phyloP scores from a whole-genome alignment of 2,329 filamentous ascomycete species.

The Trichoderma asperellum region DNA sequence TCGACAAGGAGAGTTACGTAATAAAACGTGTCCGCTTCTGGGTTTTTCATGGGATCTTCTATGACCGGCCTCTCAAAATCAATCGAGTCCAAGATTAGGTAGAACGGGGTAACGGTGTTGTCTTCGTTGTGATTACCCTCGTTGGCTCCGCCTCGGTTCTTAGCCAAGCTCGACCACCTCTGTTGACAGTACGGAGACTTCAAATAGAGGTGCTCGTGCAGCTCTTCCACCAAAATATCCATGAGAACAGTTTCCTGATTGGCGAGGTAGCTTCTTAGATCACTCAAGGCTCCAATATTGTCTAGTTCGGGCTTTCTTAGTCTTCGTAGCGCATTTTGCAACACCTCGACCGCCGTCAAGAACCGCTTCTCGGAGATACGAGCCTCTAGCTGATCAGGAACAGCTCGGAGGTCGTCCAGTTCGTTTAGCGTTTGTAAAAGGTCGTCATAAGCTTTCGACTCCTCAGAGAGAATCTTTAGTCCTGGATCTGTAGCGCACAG shows the following conservation, averaged over 20 bases:
- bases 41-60: constrained; percentile 91
- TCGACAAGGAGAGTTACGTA: constrained; percentile 90
- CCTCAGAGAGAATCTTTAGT: constrained; percentile 83
- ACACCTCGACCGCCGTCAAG: constrained; percentile 84
- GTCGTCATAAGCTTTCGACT: constrained; percentile 88
- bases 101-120: constrained; percentile 57
- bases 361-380: constrained; percentile 97
- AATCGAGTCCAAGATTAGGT: constrained; percentile 62
- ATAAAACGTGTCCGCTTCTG: constrained; percentile 92
- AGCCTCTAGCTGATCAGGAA: constrained; percentile 91
- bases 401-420: constrained; percentile 83
- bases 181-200: constrained; percentile 98
- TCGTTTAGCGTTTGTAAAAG: constrained; percentile 82
- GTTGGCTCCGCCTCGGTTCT: constrained; percentile 61
- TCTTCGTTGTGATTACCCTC: constrained; percentile 52
- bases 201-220: constrained; percentile 95
- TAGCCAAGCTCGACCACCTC: constrained; percentile 83
- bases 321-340: constrained; percentile 83
- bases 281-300: constrained; percentile 83
- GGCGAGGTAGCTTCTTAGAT: constrained; percentile 82
- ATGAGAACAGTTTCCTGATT: constrained; percentile 92
- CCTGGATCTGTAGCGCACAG: constrained; percentile 87
- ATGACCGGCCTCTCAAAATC: constrained; percentile 66
- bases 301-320: constrained; percentile 88
- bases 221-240: constrained; percentile 94